Evolutionary conservation across 257 asterid species (phyloP).

Genomic region (Misopates orontium): DNA sequence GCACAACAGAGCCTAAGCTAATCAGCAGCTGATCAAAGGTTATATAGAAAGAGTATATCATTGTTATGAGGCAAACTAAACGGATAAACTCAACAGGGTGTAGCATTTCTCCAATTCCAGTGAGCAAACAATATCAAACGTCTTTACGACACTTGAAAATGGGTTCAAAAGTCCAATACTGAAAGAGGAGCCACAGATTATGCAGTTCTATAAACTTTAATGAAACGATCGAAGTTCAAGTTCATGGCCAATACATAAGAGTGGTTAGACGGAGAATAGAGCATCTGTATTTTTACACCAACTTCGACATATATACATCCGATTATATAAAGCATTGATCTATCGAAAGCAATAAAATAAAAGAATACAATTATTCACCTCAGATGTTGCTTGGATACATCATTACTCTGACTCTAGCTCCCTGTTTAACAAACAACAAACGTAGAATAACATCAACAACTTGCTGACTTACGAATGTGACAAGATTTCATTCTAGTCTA

Average conservation of each 20-base stretch:
- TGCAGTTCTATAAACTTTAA: too few relatives aligned
- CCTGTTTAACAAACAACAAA: constrained; percentile 38
- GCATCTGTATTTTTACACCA: neutral
- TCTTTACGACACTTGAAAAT: too few relatives aligned
- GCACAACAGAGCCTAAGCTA: too few relatives aligned
- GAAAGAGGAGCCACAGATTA: too few relatives aligned
- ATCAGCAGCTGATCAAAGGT: too few relatives aligned
- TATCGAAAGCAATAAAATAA: neutral
- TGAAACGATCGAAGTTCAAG: neutral
- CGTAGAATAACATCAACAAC: neutral
- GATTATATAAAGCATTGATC: neutral
- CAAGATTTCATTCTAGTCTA: neutral
- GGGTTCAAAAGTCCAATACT: too few relatives aligned
- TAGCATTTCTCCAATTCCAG: too few relatives aligned
- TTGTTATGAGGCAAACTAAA: too few relatives aligned
- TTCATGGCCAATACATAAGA: neutral
- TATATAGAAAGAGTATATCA: too few relatives aligned
- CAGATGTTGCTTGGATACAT: constrained; percentile 75
- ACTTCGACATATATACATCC: neutral
- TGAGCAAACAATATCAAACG: too few relatives aligned
- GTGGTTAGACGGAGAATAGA: neutral
- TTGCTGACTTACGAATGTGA: neutral
- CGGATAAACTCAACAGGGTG: too few relatives aligned
- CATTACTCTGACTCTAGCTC: constrained; percentile 63
- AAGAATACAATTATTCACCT: neutral